Conservation (phyloP, 129 eudicot genomes). For the Centella asiatica region DNA sequence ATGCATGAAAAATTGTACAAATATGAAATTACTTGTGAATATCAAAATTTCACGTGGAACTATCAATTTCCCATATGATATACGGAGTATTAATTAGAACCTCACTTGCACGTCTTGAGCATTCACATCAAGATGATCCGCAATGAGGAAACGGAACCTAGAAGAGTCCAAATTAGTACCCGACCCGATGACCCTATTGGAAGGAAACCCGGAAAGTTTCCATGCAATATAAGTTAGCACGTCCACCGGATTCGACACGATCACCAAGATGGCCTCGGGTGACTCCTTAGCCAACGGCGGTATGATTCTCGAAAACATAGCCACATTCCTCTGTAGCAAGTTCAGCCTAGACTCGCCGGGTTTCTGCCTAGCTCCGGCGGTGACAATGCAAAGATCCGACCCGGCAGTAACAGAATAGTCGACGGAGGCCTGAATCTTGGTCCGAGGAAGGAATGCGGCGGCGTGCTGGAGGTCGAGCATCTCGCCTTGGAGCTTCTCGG, state of each 20-base stretch:
- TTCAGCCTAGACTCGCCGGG: slow-evolving; percentile 80
- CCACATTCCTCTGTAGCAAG: slow-evolving; percentile 62
- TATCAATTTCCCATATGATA: too few species aligned
- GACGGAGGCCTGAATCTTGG: slow-evolving; percentile 55
- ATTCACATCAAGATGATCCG: slow-evolving; percentile 94
- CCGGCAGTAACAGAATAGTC: slow-evolving; percentile 58
- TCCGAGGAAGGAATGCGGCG: slow-evolving; percentile 90
- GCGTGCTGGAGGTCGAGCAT: slow-evolving; percentile 97
- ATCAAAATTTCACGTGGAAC: too few species aligned
- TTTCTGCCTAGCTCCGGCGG: slow-evolving; percentile 91
- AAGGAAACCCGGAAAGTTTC: slow-evolving; percentile 86
- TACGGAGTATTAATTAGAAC: too few species aligned
- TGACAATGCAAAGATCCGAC: slow-evolving; percentile 83
- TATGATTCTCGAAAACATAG: slow-evolving; percentile 42
- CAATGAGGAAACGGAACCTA: slow-evolving; percentile 74
- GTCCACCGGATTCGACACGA: slow-evolving; percentile 95
- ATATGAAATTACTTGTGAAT: too few species aligned
- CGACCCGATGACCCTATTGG: slow-evolving; percentile 91
- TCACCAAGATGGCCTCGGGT: slow-evolving; percentile 51
- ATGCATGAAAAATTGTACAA: too few species aligned
- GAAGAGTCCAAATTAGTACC: slow-evolving; percentile 97
- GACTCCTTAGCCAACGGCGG: slow-evolving; percentile 68
- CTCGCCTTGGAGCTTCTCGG: slow-evolving; percentile 78
- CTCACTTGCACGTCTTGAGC: slow-evolving; percentile 97
- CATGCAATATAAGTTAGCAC: slow-evolving; percentile 85